phyloP scores from a whole-genome alignment of 2,329 filamentous ascomycete species.

The Calonectria ilicicola region DNA sequence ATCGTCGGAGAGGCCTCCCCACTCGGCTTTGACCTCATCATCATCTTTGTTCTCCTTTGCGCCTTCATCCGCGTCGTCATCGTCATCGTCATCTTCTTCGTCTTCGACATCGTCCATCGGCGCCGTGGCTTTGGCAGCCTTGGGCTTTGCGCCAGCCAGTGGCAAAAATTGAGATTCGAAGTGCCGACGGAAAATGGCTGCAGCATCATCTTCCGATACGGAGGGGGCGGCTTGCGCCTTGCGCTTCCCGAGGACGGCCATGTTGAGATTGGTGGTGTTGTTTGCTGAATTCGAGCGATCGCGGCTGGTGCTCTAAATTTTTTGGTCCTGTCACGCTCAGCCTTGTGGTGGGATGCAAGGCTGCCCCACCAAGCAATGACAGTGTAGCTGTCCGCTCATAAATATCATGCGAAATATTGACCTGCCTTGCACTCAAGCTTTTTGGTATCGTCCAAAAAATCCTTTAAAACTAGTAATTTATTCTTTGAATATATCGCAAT shows the following conservation, averaged over 20 bases:
- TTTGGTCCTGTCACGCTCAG: slow-evolving; percentile 36
- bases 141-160: slow-evolving; percentile 56
- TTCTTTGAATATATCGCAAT: no score
- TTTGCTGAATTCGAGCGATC: slow-evolving; percentile 9
- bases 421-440: no score
- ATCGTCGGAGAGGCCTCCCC: slow-evolving; percentile 44
- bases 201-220: slow-evolving; percentile 64
- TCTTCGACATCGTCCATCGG: slow-evolving; percentile 45
- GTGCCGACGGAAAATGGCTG: slow-evolving; percentile 83
- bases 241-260: slow-evolving; percentile 64
- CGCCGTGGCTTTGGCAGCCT: slow-evolving; percentile 39
- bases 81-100: slow-evolving; percentile 40
- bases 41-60: slow-evolving; percentile 49
- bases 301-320: slow-evolving; percentile 26
- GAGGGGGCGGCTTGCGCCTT: slow-evolving; percentile 51
- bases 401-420: neutral
- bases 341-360: slow-evolving; percentile 38
- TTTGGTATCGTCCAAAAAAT: no score
- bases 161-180: slow-evolving; percentile 93
- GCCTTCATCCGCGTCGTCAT: slow-evolving; percentile 48
- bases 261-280: slow-evolving; percentile 35
- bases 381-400: neutral
- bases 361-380: slow-evolving; percentile 38
- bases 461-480: no score
- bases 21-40: slow-evolving; percentile 37